Conservation (phyloP, 768 basidiomycete species). For the Suillus occidentalis region DNA sequence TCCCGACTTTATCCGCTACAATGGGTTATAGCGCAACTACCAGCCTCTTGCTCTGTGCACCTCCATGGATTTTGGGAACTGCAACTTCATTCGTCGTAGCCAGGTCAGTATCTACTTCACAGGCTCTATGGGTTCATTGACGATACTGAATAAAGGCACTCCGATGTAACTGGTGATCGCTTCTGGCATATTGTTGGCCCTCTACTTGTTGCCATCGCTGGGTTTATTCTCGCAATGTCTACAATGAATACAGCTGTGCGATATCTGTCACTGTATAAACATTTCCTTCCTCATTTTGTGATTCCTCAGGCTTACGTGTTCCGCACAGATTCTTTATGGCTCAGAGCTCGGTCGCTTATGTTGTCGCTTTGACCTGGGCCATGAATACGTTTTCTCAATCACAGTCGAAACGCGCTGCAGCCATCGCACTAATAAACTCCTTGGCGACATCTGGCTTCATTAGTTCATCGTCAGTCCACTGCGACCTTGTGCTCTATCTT, state of each 20-base stretch:
- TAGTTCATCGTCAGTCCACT: slow-evolving; percentile 63
- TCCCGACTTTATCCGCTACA: slow-evolving; percentile 73
- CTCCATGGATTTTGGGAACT: slow-evolving; percentile 67
- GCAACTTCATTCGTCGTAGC: slow-evolving; percentile 53
- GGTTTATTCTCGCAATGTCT: slow-evolving; percentile 61
- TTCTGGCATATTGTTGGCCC: slow-evolving; percentile 66
- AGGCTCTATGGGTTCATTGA: slow-evolving; percentile 4
- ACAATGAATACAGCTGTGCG: slow-evolving; percentile 63
- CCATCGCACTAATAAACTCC: slow-evolving; percentile 76
- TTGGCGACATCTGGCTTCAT: slow-evolving; percentile 81
- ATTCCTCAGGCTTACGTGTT: background rate
- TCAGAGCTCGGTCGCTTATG: slow-evolving; percentile 66
- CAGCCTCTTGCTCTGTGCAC: slow-evolving; percentile 72
- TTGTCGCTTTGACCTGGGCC: slow-evolving; percentile 57
- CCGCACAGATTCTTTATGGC: slow-evolving; percentile 67
- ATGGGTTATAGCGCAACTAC: slow-evolving; percentile 62
- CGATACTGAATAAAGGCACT: slow-evolving; percentile 46
- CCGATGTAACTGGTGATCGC: slow-evolving; percentile 69
- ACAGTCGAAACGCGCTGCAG: slow-evolving; percentile 79
- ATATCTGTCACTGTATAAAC: slow-evolving; percentile 59
- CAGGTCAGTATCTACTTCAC: slow-evolving; percentile 33
- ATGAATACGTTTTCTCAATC: slow-evolving; percentile 66
- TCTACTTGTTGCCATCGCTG: slow-evolving; percentile 56
- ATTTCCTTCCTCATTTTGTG: background rate
- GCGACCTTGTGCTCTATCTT: background rate